Percentiles rank a stretch among this genome's conserved stretches.
phyloP scores from a whole-genome alignment of 257 asterid species.

The Fraxinus quadrangulata region DNA sequence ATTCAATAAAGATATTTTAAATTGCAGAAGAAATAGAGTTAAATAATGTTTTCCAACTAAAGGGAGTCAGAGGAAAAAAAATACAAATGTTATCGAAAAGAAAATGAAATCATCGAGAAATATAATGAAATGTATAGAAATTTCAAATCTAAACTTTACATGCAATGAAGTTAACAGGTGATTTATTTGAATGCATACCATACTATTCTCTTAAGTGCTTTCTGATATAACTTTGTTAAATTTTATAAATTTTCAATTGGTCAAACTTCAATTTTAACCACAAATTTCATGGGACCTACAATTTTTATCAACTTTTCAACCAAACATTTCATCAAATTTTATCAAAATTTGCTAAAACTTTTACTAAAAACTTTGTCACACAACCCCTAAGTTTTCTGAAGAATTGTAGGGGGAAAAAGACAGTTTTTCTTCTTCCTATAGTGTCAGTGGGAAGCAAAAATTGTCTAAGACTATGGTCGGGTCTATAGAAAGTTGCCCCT shows the following conservation, averaged over 20 bases:
- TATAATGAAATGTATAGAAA: background rate
- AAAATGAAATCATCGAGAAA: background rate
- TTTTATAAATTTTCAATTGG: too few relatives aligned
- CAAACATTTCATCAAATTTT: too few relatives aligned
- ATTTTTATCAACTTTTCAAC: too few relatives aligned
- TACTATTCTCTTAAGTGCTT: too few relatives aligned
- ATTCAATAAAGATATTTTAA: background rate
- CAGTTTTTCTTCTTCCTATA: background rate
- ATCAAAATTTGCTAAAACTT: too few relatives aligned
- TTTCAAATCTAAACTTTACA: background rate
- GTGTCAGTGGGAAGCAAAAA: background rate
- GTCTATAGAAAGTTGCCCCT: background rate
- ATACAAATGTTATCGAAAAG: background rate
- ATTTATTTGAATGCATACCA: too few relatives aligned
- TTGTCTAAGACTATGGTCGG: background rate
- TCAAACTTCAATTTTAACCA: too few relatives aligned
- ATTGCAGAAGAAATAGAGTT: background rate
- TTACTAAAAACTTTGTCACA: too few relatives aligned
- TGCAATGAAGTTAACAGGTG: background rate
- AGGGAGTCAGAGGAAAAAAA: background rate
- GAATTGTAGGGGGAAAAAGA: background rate
- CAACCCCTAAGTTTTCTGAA: too few relatives aligned
- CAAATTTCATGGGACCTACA: too few relatives aligned
- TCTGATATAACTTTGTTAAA: too few relatives aligned
- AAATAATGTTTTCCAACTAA: background rate